A percentile compares a stretch with the other conserved stretches of the same genome.
Evolutionary conservation across 2,329 filamentous ascomycete genomes (phyloP).

Genomic region (Colletotrichum lini): DNA sequence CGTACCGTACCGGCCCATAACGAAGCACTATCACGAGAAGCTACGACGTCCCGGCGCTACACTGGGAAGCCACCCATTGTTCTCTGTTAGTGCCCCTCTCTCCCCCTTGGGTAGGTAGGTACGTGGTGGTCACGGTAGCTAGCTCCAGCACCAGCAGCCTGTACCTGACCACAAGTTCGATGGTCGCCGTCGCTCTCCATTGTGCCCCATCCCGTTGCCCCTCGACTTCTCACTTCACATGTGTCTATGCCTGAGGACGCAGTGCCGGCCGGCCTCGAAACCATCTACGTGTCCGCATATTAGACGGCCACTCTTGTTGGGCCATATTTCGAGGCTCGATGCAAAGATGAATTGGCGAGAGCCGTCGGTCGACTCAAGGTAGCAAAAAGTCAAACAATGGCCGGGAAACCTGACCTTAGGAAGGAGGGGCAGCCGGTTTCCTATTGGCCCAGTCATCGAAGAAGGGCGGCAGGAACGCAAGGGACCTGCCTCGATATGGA

Average conservation of each 20-base stretch:
- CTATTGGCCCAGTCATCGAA: constrained; percentile 18
- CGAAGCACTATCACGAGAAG: constrained; percentile 23
- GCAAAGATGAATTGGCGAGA: background rate
- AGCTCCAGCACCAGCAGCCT: background rate
- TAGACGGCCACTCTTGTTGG: background rate
- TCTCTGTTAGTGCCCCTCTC: constrained; percentile 29
- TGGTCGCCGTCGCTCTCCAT: constrained; percentile 2
- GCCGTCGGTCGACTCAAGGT: background rate
- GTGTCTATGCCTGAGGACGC: constrained; percentile 12
- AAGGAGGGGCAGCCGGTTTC: constrained; percentile 21
- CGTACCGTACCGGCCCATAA: background rate
- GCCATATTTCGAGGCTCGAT: background rate
- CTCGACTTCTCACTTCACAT: background rate
- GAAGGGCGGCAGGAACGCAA: constrained; percentile 36
- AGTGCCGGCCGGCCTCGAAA: background rate
- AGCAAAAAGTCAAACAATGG: constrained; percentile 23
- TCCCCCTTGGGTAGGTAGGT: background rate
- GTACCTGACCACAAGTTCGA: background rate
- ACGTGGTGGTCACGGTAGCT: background rate
- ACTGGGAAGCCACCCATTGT: constrained; percentile 15
- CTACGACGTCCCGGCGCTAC: constrained; percentile 9
- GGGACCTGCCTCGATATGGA: constrained; percentile 40
- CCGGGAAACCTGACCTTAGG: background rate
- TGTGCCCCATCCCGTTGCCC: background rate
- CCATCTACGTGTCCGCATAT: background rate